Evolutionary conservation across 805 yeast species (phyloP).

Genomic region (Danielia reshetovae): DNA sequence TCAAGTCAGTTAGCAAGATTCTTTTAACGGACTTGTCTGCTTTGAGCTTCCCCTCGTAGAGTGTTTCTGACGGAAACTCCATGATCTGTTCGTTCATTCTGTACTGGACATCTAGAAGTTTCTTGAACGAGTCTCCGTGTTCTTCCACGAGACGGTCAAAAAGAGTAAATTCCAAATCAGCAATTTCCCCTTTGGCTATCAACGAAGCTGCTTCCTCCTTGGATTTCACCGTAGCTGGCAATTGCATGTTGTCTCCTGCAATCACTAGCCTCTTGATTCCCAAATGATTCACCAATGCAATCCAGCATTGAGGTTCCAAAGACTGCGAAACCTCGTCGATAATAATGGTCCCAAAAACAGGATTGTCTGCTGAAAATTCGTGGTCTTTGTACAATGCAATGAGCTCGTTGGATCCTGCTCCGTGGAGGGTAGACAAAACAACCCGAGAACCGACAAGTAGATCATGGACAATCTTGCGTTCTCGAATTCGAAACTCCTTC

Average conservation of each 20-base stretch:
- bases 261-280: slow-evolving; percentile 58
- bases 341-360: slow-evolving; percentile 71
- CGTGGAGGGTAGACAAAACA: slow-evolving; percentile 81
- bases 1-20: slow-evolving; percentile 52
- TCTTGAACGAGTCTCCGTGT: slow-evolving; percentile 43
- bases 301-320: slow-evolving; percentile 95
- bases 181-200: slow-evolving; percentile 24
- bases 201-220: slow-evolving; percentile 18
- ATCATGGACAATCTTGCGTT: slow-evolving; percentile 56
- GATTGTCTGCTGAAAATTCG: slow-evolving; percentile 19
- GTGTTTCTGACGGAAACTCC: slow-evolving; percentile 62
- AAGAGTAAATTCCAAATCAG: slow-evolving; percentile 59
- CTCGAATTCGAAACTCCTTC: slow-evolving; percentile 66
- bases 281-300: slow-evolving; percentile 70
- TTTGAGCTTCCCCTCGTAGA: slow-evolving; percentile 59
- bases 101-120: slow-evolving; percentile 72
- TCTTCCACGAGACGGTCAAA: slow-evolving; percentile 70
- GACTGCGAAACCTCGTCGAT: slow-evolving; percentile 96
- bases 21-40: slow-evolving; percentile 60
- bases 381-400: slow-evolving; percentile 45
- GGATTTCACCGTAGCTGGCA: slow-evolving; percentile 85
- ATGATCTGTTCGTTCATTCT: slow-evolving; percentile 80
- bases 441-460: slow-evolving; percentile 61
- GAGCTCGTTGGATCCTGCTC: slow-evolving; percentile 73
- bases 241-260: slow-evolving; percentile 91